phyloP scores from a whole-genome alignment of 805 yeast species.

The Groenewaldozyma salmanticensis region DNA sequence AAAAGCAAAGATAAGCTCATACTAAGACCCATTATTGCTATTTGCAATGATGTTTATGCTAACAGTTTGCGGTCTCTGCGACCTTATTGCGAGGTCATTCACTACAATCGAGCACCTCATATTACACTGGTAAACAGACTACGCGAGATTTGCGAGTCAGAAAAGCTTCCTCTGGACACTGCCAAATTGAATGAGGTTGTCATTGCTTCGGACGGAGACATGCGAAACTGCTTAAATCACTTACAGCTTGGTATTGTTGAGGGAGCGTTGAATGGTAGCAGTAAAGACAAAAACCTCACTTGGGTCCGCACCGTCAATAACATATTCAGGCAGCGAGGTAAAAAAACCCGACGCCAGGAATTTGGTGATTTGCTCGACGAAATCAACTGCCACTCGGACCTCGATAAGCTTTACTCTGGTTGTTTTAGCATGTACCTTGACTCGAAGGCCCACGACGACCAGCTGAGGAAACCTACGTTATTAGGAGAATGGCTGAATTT shows the following conservation, averaged over 20 bases:
- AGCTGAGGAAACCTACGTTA: conserved; percentile 46
- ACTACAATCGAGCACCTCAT: conserved; percentile 51
- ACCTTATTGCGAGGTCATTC: conserved; percentile 60
- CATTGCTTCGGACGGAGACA: conserved; percentile 66
- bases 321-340: conserved; percentile 36
- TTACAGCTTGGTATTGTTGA: conserved; percentile 51
- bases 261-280: conserved; percentile 8
- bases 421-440: conserved; percentile 60
- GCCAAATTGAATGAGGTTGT: conserved; percentile 55
- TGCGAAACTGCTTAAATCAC: conserved; percentile 75
- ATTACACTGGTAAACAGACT: conserved; percentile 38
- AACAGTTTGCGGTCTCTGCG: conserved; percentile 66
- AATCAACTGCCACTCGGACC: conserved; percentile 38
- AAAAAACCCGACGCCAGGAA: conserved; percentile 35
- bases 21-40: conserved; percentile 78
- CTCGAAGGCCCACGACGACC: conserved; percentile 55
- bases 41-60: conserved; percentile 81
- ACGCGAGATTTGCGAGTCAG: conserved; percentile 44
- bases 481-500: conserved; percentile 72
- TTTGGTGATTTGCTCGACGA: conserved; percentile 38
- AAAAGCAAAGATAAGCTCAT: conserved; percentile 37
- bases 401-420: conserved; percentile 56
- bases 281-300: conserved; percentile 51
- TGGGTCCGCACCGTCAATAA: conserved; percentile 61
- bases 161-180: conserved; percentile 40